Evolutionary conservation across 164 flowering plant species (phyloP).

Genomic region (Houttuynia cordata): DNA sequence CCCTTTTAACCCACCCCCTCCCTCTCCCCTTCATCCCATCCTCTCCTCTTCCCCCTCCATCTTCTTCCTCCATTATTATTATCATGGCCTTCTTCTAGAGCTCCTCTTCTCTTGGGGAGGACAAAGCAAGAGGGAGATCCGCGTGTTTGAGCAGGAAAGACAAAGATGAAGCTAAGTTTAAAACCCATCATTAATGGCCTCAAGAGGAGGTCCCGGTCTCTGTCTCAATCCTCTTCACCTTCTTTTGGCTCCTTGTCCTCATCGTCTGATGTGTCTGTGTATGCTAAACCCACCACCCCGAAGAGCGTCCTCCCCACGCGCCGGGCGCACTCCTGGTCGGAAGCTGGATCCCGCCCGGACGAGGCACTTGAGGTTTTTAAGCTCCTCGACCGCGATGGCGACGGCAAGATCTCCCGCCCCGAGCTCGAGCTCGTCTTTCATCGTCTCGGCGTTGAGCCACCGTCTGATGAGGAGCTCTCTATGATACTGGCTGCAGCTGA

Average conservation of each 20-base stretch:
- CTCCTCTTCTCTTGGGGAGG: not conserved
- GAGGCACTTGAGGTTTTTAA: conserved; percentile 26
- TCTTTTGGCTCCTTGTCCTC: conserved; percentile 13
- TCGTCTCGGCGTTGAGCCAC: conserved; percentile 34
- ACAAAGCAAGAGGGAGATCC: no score
- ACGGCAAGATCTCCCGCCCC: conserved; percentile 36
- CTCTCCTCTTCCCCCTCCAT: not conserved
- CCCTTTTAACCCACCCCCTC: not conserved
- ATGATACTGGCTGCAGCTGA: conserved; percentile 44
- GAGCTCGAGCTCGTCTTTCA: conserved; percentile 38
- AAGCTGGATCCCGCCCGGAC: not conserved
- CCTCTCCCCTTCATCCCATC: conserved; percentile 3
- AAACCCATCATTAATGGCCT: conserved; percentile 19
- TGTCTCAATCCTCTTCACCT: conserved; percentile 29
- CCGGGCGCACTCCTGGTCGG: not conserved
- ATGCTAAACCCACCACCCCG: conserved; percentile 21
- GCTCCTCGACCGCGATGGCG: conserved; percentile 45
- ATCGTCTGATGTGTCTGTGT: not conserved
- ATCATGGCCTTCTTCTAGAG: conserved; percentile 1
- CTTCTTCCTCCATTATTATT: no score
- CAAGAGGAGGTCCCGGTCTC: conserved; percentile 19
- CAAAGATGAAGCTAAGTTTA: conserved; percentile 13
- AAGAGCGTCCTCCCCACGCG: conserved; percentile 39
- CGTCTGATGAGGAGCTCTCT: conserved; percentile 33
- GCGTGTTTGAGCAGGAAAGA: not conserved